These are phyloP conservation scores for Aspergillus arachidicola DNA, from an alignment of 2,329 filamentous ascomycete genomes.

Conservation along the genomic window DNA sequence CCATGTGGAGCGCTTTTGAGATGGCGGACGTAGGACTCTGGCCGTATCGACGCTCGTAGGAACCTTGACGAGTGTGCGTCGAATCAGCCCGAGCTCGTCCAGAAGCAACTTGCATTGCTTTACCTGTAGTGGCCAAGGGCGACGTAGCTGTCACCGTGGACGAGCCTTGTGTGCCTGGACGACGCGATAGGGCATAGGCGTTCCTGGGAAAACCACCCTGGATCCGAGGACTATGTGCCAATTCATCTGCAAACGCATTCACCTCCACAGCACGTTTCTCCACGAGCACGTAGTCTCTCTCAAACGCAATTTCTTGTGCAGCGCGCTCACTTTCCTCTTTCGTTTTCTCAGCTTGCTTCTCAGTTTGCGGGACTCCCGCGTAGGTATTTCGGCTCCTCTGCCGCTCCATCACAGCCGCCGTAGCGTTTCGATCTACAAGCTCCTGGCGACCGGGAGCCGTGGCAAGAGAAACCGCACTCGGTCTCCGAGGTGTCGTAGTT, in stretches of 20 bases:
- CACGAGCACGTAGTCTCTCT: constrained; percentile 92
- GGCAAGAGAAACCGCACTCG: constrained; percentile 36
- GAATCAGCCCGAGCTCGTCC: constrained; percentile 64
- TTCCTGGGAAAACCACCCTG: constrained; percentile 54
- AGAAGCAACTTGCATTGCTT: constrained; percentile 72
- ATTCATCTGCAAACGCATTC: constrained; percentile 93
- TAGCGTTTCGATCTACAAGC: constrained; percentile 34
- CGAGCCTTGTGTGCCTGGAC: constrained; percentile 75
- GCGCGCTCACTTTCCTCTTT: constrained; percentile 61
- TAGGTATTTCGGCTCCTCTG: constrained; percentile 58
- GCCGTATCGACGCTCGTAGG: constrained; percentile 79
- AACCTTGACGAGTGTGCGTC: constrained; percentile 71
- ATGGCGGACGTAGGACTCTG: constrained; percentile 78
- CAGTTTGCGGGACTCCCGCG: constrained; percentile 49
- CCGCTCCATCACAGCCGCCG: constrained; percentile 58
- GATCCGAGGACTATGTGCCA: constrained; percentile 77
- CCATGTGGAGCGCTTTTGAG: constrained; percentile 92
- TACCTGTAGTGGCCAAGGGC: constrained; percentile 66
- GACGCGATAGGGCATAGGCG: constrained; percentile 67
- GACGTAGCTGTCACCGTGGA: constrained; percentile 71
- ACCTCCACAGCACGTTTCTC: constrained; percentile 96
- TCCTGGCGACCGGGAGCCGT: constrained; percentile 47
- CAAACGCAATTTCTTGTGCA: constrained; percentile 84
- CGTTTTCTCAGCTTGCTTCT: constrained; percentile 35
- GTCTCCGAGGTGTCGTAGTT: constrained; percentile 34